Base-by-base conservation (phyloP, 768 basidiomycete species). In the Russula lepida region DNA sequence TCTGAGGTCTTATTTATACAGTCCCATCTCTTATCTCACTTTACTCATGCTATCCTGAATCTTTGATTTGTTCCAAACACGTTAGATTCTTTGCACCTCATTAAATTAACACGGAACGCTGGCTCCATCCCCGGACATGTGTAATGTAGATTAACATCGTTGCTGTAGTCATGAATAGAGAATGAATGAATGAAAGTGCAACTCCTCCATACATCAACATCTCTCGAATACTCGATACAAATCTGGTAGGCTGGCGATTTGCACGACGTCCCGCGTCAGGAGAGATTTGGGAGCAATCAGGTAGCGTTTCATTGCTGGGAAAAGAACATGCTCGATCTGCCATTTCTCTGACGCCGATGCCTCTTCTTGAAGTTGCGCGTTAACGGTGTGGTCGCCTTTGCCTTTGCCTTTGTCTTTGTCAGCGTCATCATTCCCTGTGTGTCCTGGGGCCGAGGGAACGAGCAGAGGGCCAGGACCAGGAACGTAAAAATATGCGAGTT, bases 181-280 rank as follows among this genome's bases (percentile, higher is more conserved):
- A 33, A 23, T 5, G 30, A 11, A 30, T n/a, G 4, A n/a, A 50
- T 6, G 17, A 32, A 6, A 23, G 35, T 48, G 35, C 35, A 33
- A 27, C 15, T 9, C 27, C 25, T 61, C 39, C 37, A 33, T 37
- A 17, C 35, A 15, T 69, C 58, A 98, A 70, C 95, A 98, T 64
- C 95, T 75, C 74, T 98, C 95, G 68, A 98, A 99, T 0, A 98
- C 89, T 64, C 88, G 86, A 72, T 97, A 99, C 56, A 99, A 75
- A 64, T 95, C 92, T 1, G 93, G 93, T 46, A 98, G 73, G 71
- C 83, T 88, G 11, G 97, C 94, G 21, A 95, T 83, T 73, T 95
- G 90, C 2, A 92, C 84, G 5, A 98, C 84, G 68, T 92, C 89
- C 28, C 71, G 70, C 65, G 86, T 88, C 53, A 87, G 77, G 60